Conservation (phyloP, 768 basidiomycete genomes). For the Suillus spraguei region DNA sequence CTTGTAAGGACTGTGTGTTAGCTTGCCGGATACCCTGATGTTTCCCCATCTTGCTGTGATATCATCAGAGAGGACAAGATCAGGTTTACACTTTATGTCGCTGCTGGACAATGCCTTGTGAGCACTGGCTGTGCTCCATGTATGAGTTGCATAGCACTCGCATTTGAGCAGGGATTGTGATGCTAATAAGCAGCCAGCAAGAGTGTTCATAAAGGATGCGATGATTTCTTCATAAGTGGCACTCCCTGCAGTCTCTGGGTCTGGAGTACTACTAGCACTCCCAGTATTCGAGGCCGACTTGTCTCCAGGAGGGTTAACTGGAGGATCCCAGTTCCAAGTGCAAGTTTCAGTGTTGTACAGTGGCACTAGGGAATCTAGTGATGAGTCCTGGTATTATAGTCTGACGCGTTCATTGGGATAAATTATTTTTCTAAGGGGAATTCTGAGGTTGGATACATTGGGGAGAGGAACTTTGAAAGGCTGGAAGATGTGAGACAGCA, state of each 20-base stretch:
- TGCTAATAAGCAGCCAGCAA: neutral
- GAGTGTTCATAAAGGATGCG: neutral
- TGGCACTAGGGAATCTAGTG: neutral
- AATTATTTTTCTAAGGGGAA: neutral
- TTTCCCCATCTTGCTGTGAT: neutral
- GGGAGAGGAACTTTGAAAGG: neutral
- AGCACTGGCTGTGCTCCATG: neutral
- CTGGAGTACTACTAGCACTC: neutral
- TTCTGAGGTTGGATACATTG: neutral
- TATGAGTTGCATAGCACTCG: neutral
- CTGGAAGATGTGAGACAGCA: neutral
- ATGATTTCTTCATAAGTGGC: neutral
- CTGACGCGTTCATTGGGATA: neutral
- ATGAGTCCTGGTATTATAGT: neutral
- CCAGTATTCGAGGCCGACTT: neutral
- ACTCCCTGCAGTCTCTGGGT: neutral
- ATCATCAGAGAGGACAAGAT: neutral
- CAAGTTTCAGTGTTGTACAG: neutral
- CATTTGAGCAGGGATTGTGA: neutral
- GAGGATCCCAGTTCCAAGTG: neutral
- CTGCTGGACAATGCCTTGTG: neutral
- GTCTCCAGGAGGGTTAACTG: neutral
- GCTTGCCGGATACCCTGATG: neutral
- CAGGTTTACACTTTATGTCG: neutral
- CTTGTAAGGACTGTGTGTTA: neutral